Evolutionary conservation across 1,284 basidiomycete species (phyloP), one percentile per base, ranked within the genome.

Genomic region (Ganoderma meredithae): DNA sequence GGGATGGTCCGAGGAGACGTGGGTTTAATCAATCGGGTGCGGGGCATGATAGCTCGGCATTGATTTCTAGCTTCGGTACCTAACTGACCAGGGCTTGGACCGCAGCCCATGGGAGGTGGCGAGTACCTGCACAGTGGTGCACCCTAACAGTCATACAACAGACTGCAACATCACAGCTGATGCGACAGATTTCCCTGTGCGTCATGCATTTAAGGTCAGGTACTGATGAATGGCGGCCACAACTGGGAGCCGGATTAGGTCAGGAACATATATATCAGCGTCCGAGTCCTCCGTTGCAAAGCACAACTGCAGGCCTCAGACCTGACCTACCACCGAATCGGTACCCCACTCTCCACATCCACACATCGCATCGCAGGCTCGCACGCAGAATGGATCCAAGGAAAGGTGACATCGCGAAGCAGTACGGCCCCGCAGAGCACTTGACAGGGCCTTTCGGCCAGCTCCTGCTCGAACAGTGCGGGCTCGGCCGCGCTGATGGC

Each of bases 371-470:
- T 19, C 17, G 19, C 43, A 44, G 1, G 10, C 41, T 41, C 36
- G 36, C 36, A 36, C 2, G 9, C 9, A 9, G 9, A 22, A 52
- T 52, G 49, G 49, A 67, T 31, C 60, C 58, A 49, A 40, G 55
- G 13, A 60, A 25, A 40, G 3, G 59, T 10, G 62, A 67, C 1
- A 31, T 55, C n/a, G 62, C 62, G 27, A 36, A 67, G n/a, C 47
- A 40, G 31, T 63, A 67, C 59, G 43, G 44, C 47, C 15, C 56
- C 1, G 58, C 33, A 0, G 66, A 64, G 49, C 58, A 25, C 58
- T 43, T 64, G 22, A 67, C 66, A 17, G 62, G 62, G 22, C 66
- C 66, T 31, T 64, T 67, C 62, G 66, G 31, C 7, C 59, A 6
- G 22, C 49, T 55, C 25, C 58, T 67, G 49, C 53, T 67, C 58